A percentile compares a stretch with the other conserved stretches of the same genome.
Evolutionary conservation across 202 grass and related monocot genomes (phyloP).

Genomic region (Setaria viridis): DNA sequence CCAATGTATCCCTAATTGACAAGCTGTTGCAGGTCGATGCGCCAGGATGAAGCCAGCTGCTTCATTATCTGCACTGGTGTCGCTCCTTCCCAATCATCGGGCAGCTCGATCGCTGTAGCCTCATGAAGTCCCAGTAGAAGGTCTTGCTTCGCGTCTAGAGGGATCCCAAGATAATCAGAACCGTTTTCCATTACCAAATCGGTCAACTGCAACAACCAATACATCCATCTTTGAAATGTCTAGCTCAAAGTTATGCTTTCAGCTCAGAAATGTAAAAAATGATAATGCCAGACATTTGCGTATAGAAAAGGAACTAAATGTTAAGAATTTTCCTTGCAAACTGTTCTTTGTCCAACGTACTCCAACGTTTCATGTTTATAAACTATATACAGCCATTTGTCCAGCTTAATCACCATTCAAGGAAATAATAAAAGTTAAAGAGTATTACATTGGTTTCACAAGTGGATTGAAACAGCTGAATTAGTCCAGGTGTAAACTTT

Average conservation of each 20-base stretch:
- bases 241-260: constrained; percentile 22
- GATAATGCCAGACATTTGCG: constrained; percentile 1
- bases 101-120: constrained; percentile 64
- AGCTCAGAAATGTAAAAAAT: constrained; percentile 30
- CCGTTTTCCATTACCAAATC: constrained; percentile 87
- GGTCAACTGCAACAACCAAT: constrained; percentile 69
- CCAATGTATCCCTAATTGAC: constrained; percentile 53
- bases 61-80: constrained; percentile 86
- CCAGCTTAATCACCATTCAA: constrained; percentile 5
- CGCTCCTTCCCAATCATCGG: constrained; percentile 90
- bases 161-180: constrained; percentile 74
- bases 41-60: constrained; percentile 92
- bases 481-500: constrained; percentile 1
- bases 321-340: not conserved
- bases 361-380: constrained; percentile 2
- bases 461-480: constrained; percentile 37
- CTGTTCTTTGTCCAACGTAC: constrained; percentile 16
- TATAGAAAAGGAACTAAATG: not conserved
- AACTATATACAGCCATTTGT: not conserved
- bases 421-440: not conserved
- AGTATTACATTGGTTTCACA: constrained; percentile 1
- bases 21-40: constrained; percentile 83
- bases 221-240: constrained; percentile 24
- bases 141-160: constrained; percentile 67
- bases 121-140: constrained; percentile 80